Conservation (phyloP, 2,329 filamentous ascomycete species). For the Scytalidium sp. region DNA sequence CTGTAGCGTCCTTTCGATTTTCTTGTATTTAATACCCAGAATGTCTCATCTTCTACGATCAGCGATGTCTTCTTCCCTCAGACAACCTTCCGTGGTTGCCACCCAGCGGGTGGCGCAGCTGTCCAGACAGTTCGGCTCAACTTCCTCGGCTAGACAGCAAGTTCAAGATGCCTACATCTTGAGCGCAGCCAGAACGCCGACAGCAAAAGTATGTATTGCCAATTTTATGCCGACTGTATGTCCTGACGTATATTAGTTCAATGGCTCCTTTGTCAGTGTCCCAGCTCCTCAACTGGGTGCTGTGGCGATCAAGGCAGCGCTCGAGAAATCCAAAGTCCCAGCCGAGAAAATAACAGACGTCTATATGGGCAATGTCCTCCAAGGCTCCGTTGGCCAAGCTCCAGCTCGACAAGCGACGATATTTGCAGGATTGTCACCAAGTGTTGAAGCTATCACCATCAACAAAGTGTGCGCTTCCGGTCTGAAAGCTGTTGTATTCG, state of each 20-base stretch:
- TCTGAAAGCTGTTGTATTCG: constrained; percentile 85
- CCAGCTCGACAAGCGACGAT: constrained; percentile 89
- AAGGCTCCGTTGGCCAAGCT: constrained; percentile 80
- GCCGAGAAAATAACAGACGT: constrained; percentile 81
- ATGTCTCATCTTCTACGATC: constrained; percentile 24
- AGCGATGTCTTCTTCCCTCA: constrained; percentile 18
- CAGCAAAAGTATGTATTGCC: constrained; percentile 65
- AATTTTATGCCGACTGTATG: neutral
- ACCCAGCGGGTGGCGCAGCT: constrained; percentile 41
- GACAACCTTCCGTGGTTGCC: constrained; percentile 14
- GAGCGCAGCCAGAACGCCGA: constrained; percentile 85
- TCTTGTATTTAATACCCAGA: constrained; percentile 12
- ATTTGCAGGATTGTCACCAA: constrained; percentile 79
- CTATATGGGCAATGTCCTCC: constrained; percentile 96
- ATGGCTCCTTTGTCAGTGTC: constrained; percentile 82
- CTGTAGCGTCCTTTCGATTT: neutral
- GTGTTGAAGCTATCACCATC: constrained; percentile 84
- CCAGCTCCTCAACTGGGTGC: constrained; percentile 86
- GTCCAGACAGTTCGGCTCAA: constrained; percentile 49
- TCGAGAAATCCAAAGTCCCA: constrained; percentile 83
- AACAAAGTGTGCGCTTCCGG: constrained; percentile 99
- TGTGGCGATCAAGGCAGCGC: constrained; percentile 84
- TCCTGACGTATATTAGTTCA: constrained; percentile 63
- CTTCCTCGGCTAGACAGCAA: constrained; percentile 52
- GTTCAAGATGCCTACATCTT: constrained; percentile 92